Conservation (phyloP, 495 filamentous ascomycete genomes). For the Aspergillus biplanus region DNA sequence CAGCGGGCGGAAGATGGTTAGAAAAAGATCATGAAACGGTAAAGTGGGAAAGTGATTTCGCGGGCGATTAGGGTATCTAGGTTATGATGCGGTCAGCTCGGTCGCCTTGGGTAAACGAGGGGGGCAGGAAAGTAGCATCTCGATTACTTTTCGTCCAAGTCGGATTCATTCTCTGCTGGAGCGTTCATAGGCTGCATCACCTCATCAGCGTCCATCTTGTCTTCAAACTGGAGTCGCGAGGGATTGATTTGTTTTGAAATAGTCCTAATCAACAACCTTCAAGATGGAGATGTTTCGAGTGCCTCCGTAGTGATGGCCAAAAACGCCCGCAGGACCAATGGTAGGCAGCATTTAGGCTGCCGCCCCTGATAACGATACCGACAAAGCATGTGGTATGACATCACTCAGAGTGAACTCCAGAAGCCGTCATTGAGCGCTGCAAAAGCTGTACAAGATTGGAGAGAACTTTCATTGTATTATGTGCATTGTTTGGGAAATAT, state of each 20-base stretch:
- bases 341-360: constrained; percentile 36
- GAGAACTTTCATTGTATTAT: background rate
- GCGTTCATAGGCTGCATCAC: constrained; percentile 45
- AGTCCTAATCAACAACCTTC: too few species aligned
- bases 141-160: constrained; percentile 68
- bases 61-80: constrained; percentile 82
- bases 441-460: background rate
- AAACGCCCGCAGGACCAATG: constrained; percentile 1
- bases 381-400: constrained; percentile 32
- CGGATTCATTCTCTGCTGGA: constrained; percentile 46
- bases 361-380: constrained; percentile 30
- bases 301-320: background rate
- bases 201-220: constrained; percentile 54
- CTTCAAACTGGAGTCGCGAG: background rate
- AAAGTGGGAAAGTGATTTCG: constrained; percentile 77
- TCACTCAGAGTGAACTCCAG: constrained; percentile 8
- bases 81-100: constrained; percentile 1
- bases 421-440: background rate
- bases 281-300: background rate
- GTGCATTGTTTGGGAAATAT: background rate
- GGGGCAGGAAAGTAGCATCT: background rate
- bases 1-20: constrained; percentile 82
- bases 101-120: constrained; percentile 6
- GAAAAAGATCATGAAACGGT: constrained; percentile 80
- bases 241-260: background rate